A percentile compares a stretch with the other conserved stretches of the same genome.
These are phyloP conservation scores for Thelonectria discophora DNA, from an alignment of 2,329 filamentous ascomycete species.

Conservation along the genomic window DNA sequence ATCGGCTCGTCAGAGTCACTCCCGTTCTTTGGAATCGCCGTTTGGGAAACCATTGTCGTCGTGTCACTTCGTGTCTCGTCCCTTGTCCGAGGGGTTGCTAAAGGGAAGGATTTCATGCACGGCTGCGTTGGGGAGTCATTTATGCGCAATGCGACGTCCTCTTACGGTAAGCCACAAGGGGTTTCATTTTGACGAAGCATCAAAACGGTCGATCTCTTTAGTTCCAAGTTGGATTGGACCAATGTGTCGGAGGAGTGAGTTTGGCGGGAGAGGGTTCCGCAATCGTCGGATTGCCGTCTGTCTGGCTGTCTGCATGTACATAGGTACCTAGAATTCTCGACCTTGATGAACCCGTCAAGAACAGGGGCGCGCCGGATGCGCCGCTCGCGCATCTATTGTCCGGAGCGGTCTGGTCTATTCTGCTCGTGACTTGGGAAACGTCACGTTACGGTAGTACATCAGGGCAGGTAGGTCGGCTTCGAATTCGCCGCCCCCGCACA, in stretches of 20 bases:
- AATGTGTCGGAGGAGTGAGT: not conserved
- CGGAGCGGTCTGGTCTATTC: not conserved
- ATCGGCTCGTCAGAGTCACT: not conserved
- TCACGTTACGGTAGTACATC: not conserved
- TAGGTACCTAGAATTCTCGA: too few species aligned
- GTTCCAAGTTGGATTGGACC: constrained; percentile 1
- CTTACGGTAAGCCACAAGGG: constrained; percentile 1
- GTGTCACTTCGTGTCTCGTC: constrained; percentile 21
- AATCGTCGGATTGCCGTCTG: too few species aligned
- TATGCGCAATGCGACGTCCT: constrained; percentile 21
- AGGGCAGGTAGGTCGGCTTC: not conserved
- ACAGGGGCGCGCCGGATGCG: too few species aligned
- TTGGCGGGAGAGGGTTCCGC: not conserved
- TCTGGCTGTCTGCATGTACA: too few species aligned
- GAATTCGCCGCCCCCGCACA: constrained; percentile 21
- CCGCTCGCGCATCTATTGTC: not conserved
- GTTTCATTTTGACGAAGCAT: constrained; percentile 12
- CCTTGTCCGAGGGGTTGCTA: not conserved
- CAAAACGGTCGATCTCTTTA: constrained; percentile 5
- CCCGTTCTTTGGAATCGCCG: not conserved
- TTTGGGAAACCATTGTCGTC: constrained; percentile 1
- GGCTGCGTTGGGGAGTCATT: constrained; percentile 10
- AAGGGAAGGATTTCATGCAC: constrained; percentile 19
- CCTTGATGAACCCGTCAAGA: not conserved
- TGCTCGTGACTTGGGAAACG: not conserved